These are phyloP conservation scores for Geosiphon pyriformis DNA, from an alignment of 192 early-diverging fungal species.

Conservation along the genomic window DNA sequence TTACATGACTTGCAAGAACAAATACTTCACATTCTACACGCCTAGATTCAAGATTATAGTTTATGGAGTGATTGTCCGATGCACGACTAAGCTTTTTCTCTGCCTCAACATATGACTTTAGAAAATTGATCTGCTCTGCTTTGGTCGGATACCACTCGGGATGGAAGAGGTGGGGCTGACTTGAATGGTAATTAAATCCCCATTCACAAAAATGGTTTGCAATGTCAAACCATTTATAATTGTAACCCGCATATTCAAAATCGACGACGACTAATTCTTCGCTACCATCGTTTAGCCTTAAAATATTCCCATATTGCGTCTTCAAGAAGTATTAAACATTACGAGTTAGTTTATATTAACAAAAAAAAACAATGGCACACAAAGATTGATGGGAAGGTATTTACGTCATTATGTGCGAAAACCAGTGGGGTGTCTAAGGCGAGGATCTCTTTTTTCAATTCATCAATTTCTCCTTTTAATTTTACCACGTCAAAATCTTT, in stretches of 20 bases:
- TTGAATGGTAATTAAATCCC: constrained; percentile 73
- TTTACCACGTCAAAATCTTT: constrained; percentile 41
- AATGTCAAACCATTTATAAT: constrained; percentile 73
- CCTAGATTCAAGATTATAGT: constrained; percentile 33
- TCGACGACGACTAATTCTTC: constrained; percentile 70
- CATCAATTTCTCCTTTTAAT: constrained; percentile 46
- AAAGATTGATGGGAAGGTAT: constrained; percentile 5
- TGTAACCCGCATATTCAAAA: constrained; percentile 80
- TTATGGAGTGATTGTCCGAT: constrained; percentile 29
- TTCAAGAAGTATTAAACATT: constrained; percentile 24
- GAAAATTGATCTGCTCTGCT: constrained; percentile 51
- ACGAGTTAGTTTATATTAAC: not conserved
- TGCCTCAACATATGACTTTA: constrained; percentile 59
- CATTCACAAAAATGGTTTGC: constrained; percentile 86
- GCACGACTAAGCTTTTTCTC: constrained; percentile 34
- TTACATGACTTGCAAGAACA: constrained; percentile 52
- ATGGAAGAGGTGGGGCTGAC: constrained; percentile 38
- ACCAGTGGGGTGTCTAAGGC: constrained; percentile 58
- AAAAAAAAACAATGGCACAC: not conserved
- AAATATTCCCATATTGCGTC: constrained; percentile 85
- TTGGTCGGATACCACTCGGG: constrained; percentile 48
- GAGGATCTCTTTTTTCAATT: constrained; percentile 34
- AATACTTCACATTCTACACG: constrained; percentile 40
- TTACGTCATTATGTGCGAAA: constrained; percentile 87
- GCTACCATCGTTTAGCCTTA: constrained; percentile 49